Evolutionary conservation across 176 grass and related monocot species (phyloP), one percentile per base, ranked within the genome.

Genomic region (Aegilops speltoides): DNA sequence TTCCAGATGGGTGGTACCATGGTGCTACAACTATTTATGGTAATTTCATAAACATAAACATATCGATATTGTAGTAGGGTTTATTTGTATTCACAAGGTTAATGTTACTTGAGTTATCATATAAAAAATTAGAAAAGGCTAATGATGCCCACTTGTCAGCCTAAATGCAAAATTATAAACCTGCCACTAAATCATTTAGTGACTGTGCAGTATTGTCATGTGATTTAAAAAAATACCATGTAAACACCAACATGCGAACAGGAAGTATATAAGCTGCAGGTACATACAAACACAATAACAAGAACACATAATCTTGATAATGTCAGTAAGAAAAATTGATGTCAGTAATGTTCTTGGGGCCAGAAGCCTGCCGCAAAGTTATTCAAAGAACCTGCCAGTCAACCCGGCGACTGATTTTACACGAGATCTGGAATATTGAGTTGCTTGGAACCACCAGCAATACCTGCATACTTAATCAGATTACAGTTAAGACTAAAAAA

Each of bases 241-340:
- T 41, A 72, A 40, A 23, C 11, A 72, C 69, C 10, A 72, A 72
- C 20, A 72, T 72, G 69, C 69, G n/a, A 71, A 71, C 38, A 40
- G 33, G 20, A 38, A 38, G 68, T 71, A 20, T 37, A 71, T 71
- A 71, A 71, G 36, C 34, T 71, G 68, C 33, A 71, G 40, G 20
- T 71, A 40, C 68, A 71, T 71, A 20, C 34, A 71, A 72, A 72
- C 68, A 72, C 36, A 72, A 22, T 72, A 71, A 72, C 40, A 72
- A 72, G 36, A 72, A 41, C 20, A 41, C 10, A 72, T 41, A 36
- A 73, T 73, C 5, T 43, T 38, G 22, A 14, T 72, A 43, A 72
- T 43, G 5, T 43, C 43, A 45, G 43, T 45, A 45, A 11, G 43
- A 45, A 45, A 12, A 45, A 12, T 13, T 45, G 43, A 45, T 45